Evolutionary conservation across 306 rosid genomes (phyloP).

Genomic region (Echinosophora koreensis): DNA sequence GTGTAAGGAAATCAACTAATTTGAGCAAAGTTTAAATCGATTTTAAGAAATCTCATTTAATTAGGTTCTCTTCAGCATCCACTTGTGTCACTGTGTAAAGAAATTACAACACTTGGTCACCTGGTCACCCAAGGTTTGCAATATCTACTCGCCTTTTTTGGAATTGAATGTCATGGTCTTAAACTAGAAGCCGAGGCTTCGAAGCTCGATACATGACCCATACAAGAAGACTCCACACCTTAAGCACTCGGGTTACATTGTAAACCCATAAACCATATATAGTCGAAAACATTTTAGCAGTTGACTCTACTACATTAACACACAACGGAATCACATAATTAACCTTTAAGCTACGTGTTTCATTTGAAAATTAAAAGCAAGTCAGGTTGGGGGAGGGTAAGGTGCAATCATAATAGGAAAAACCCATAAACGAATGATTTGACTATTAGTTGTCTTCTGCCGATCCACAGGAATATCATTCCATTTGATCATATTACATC

Average conservation of each 20-base stretch:
- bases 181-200: background rate
- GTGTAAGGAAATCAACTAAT: no score
- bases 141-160: background rate
- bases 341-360: background rate
- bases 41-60: background rate
- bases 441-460: background rate
- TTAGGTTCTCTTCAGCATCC: background rate
- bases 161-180: background rate
- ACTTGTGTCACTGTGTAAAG: background rate
- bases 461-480: conserved; percentile 5
- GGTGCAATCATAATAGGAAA: conserved; percentile 1
- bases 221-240: background rate
- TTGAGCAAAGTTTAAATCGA: no score
- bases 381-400: background rate
- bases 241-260: background rate
- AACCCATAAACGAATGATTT: conserved; percentile 16
- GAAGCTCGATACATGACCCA: background rate
- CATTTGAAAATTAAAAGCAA: background rate
- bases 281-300: background rate
- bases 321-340: background rate
- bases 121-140: conserved; percentile 25
- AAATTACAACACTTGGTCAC: background rate
- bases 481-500: background rate
- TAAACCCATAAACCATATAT: background rate
- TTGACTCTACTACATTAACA: conserved; percentile 8